Evolutionary conservation across 2,329 filamentous ascomycete genomes (phyloP).

Genomic region (Trichoderma semiorbis): DNA sequence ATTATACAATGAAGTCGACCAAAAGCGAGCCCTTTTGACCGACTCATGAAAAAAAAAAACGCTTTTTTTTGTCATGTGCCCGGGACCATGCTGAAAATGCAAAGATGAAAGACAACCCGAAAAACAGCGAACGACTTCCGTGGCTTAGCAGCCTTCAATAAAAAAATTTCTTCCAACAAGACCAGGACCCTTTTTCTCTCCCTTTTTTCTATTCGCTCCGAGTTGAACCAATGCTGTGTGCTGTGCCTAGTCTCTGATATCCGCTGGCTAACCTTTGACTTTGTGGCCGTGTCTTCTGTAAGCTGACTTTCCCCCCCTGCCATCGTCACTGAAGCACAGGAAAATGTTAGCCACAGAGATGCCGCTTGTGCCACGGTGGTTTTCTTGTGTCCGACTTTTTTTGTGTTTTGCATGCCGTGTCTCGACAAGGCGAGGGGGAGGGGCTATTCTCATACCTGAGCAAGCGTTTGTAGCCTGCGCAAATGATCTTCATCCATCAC

Average conservation of each 20-base stretch:
- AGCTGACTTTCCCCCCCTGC: conserved; percentile 20
- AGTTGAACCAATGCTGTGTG: conserved; percentile 12
- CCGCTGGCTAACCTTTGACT: conserved; percentile 15
- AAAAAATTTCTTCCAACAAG: conserved; percentile 1
- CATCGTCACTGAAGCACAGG: conserved; percentile 19
- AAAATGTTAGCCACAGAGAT: conserved; percentile 20
- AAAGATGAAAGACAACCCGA: conserved; percentile 9
- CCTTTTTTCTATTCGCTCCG: conserved; percentile 10
- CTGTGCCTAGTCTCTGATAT: conserved; percentile 16
- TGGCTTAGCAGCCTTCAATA: conserved; percentile 8
- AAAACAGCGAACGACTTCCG: conserved; percentile 16
- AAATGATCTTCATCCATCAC: conserved; percentile 43
- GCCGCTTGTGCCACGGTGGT: conserved; percentile 14
- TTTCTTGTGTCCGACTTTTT: neutral
- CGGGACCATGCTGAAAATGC: conserved; percentile 9
- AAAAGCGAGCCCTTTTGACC: neutral
- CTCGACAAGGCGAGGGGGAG: neutral
- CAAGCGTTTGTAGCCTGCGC: conserved; percentile 34
- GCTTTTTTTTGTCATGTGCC: conserved; percentile 15
- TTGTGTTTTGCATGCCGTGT: neutral
- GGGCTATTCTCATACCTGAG: conserved; percentile 26
- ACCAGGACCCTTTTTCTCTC: conserved; percentile 3
- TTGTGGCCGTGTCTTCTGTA: conserved; percentile 18
- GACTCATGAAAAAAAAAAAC: conserved; percentile 6
- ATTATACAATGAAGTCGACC: conserved; percentile 20